Base-by-base conservation (phyloP, 2,329 filamentous ascomycete genomes). In the Pseudogymnoascus sp. region DNA sequence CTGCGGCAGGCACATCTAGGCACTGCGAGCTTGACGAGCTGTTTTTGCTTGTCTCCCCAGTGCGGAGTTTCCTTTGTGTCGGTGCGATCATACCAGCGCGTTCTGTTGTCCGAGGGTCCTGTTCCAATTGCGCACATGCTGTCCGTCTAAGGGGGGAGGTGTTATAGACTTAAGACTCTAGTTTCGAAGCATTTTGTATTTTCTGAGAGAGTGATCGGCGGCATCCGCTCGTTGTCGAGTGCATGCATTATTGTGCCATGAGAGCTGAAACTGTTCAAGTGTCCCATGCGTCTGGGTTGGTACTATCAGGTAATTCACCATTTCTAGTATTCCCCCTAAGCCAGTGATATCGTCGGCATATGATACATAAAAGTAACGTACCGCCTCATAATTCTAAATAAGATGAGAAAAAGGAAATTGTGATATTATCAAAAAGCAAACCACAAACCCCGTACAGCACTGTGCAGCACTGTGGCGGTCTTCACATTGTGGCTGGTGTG, bases 171-270 rank as follows among this genome's bases (percentile, higher is more conserved):
- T 50, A 50, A 50, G 44, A 50, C 44, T 50, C 44, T 50, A 50
- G 44, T 50, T 50, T 50, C 44, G 44, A 50, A 50, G 44, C 44
- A 29, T 50, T 50, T 50, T 50, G 44, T 50, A 50, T 50, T 50
- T 29, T 31, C 44, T 29, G 44, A 50, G 44, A 50, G 24, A 50
- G 24, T 50, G 44, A 50, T 50, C 6, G 44, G 44, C 6, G 6
- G 2, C 6, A 16, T 29, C 13, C 4, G 5, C 6, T 24, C 14
- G 42, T 5, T 50, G 44, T 5, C 11, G 1, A 2, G 8, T 29
- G 24, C n/a, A 21, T 50, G 44, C 26, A n/a, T 5, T 50, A 10
- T 16, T 16, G 29, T 50, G 44, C 24, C 3, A 31, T 33, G 14
- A 50, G 13, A 4, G 13, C 13, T 50, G 44, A 31, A 50, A 50